Percentiles rank a stretch among this genome's conserved stretches.
phyloP scores from a whole-genome alignment of 2,329 filamentous ascomycete genomes.

The Cytospora chrysosperma region DNA sequence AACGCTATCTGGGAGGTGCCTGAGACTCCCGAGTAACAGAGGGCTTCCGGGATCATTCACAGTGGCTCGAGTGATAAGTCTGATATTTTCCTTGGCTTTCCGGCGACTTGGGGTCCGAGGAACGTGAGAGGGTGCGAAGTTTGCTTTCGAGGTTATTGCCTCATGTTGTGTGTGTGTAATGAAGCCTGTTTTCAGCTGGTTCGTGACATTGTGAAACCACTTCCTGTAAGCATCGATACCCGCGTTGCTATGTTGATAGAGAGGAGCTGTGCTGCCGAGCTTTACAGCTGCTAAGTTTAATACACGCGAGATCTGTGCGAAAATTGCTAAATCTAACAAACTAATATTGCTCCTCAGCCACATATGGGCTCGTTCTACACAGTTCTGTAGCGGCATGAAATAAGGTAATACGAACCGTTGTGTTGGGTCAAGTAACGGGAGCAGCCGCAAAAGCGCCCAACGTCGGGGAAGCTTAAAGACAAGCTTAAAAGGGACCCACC shows the following conservation, averaged over 20 bases:
- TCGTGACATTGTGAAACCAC: not conserved
- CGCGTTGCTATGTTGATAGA: not conserved
- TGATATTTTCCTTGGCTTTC: not conserved
- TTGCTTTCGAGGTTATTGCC: not conserved
- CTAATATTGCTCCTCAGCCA: not conserved
- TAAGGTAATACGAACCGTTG: not conserved
- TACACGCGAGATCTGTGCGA: not conserved
- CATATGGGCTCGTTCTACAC: too few relatives aligned
- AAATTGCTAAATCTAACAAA: not conserved
- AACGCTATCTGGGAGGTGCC: slow-evolving; percentile 36
- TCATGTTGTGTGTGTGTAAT: not conserved
- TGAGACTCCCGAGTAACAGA: slow-evolving; percentile 33
- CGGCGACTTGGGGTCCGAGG: not conserved
- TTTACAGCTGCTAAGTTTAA: not conserved
- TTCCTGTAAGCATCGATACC: slow-evolving; percentile 16
- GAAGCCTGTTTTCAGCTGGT: not conserved
- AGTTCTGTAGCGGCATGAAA: too few relatives aligned
- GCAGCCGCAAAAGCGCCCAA: not conserved
- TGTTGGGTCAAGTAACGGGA: not conserved
- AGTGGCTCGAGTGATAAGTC: not conserved
- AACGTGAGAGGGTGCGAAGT: not conserved
- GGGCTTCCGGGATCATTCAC: not conserved
- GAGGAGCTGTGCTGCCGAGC: not conserved
- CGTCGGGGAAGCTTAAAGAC: not conserved
- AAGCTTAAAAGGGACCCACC: not conserved